phyloP scores from a whole-genome alignment of 148 eudicot genomes.

The Tetragonia tetragonoides region DNA sequence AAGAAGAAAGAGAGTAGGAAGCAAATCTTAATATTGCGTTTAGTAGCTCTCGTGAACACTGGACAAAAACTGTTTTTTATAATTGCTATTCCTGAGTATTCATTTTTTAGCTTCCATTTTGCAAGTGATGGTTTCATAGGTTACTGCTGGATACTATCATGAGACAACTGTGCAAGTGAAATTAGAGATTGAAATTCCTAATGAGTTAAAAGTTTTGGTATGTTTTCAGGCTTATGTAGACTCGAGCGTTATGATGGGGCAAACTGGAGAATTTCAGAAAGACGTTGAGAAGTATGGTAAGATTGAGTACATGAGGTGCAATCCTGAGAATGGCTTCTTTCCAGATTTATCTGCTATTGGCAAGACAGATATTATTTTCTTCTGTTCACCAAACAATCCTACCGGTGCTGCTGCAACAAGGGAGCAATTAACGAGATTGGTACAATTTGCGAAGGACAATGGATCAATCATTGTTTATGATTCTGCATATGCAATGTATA shows the following conservation, averaged over 20 bases:
- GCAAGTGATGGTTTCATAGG: neutral
- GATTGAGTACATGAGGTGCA: conserved; percentile 91
- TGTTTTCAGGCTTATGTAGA: conserved; percentile 79
- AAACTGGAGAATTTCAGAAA: conserved; percentile 68
- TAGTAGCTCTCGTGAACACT: neutral
- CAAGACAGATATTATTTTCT: conserved; percentile 80
- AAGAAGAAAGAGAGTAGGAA: neutral
- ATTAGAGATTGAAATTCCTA: neutral
- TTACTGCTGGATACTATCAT: neutral
- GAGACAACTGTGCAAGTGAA: neutral
- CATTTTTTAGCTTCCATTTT: neutral
- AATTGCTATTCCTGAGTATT: conserved; percentile 1
- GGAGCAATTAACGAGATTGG: conserved; percentile 73
- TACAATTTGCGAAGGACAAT: conserved; percentile 81
- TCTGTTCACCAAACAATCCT: conserved; percentile 98
- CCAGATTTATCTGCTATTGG: conserved; percentile 73
- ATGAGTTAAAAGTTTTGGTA: neutral
- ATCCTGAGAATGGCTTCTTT: conserved; percentile 89
- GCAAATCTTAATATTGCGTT: neutral
- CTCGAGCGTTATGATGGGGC: conserved; percentile 90
- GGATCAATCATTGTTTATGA: conserved; percentile 90
- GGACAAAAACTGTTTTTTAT: neutral
- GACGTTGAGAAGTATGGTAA: conserved; percentile 67
- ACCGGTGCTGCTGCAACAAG: conserved; percentile 91
- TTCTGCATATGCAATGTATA: conserved; percentile 93